Evolutionary conservation across 2,329 filamentous ascomycete species (phyloP).

Genomic region (Drechslera avenae): DNA sequence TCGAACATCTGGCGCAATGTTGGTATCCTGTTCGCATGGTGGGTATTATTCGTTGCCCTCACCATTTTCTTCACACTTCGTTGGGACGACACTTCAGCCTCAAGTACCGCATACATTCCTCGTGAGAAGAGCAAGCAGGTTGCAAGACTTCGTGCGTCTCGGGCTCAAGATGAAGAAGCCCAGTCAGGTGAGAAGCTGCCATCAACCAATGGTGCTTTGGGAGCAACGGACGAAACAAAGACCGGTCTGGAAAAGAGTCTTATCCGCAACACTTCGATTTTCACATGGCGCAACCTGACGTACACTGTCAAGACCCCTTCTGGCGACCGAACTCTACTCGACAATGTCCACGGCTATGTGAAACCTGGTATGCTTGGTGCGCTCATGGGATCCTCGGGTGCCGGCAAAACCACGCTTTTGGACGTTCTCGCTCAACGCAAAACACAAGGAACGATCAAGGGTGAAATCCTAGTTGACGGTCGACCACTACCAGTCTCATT

Average conservation of each 20-base stretch:
- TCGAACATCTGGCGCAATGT: constrained; percentile 47
- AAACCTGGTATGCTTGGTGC: constrained; percentile 59
- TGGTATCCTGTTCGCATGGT: constrained; percentile 53
- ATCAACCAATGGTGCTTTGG: constrained; percentile 15
- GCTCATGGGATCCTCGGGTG: constrained; percentile 39
- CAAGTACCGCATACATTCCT: constrained; percentile 63
- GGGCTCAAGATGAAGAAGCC: constrained; percentile 58
- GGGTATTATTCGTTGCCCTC: constrained; percentile 54
- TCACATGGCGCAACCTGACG: constrained; percentile 66
- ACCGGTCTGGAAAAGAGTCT: constrained; percentile 39
- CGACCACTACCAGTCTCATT: constrained; percentile 33
- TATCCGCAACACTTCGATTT: constrained; percentile 68
- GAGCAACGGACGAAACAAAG: constrained; percentile 32
- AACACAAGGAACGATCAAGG: constrained; percentile 35
- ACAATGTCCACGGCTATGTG: constrained; percentile 59
- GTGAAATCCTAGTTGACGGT: constrained; percentile 38
- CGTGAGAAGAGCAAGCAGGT: constrained; percentile 46
- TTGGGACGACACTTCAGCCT: constrained; percentile 61
- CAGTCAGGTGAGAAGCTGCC: constrained; percentile 29
- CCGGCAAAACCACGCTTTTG: constrained; percentile 44
- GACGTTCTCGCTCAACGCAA: constrained; percentile 40
- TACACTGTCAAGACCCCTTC: constrained; percentile 60
- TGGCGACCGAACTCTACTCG: constrained; percentile 53
- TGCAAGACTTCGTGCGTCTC: constrained; percentile 6
- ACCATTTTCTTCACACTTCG: constrained; percentile 63